Evolutionary conservation across 2,329 filamentous ascomycete species (phyloP).

Genomic region (Alternaria arbusti): DNA sequence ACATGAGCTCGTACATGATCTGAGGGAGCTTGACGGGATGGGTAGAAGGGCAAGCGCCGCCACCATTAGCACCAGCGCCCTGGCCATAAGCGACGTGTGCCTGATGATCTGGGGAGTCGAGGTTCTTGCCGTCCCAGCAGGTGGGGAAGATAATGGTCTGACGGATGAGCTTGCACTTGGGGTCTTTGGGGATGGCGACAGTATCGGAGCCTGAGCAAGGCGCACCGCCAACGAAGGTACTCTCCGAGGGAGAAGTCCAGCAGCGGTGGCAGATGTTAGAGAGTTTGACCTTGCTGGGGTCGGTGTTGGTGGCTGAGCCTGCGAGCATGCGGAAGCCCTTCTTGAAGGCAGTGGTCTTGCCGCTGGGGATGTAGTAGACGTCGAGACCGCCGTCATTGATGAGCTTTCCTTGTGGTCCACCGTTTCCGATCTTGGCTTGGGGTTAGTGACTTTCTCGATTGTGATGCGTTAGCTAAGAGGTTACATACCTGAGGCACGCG

Average conservation of each 20-base stretch:
- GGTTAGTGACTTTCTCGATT: neutral
- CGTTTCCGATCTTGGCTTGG: slow-evolving; percentile 32
- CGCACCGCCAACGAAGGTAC: slow-evolving; percentile 57
- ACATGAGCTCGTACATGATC: slow-evolving; percentile 48
- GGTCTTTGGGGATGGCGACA: slow-evolving; percentile 56
- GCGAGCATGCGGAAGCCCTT: slow-evolving; percentile 46
- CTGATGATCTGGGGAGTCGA: slow-evolving; percentile 43
- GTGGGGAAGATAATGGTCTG: slow-evolving; percentile 60
- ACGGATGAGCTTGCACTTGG: slow-evolving; percentile 60
- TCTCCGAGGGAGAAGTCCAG: slow-evolving; percentile 54
- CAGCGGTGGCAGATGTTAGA: slow-evolving; percentile 44
- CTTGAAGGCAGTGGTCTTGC: slow-evolving; percentile 44
- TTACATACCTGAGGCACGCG: slow-evolving; percentile 33
- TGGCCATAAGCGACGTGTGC: slow-evolving; percentile 56
- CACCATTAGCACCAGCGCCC: slow-evolving; percentile 54
- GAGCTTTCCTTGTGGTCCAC: slow-evolving; percentile 42
- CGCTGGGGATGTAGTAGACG: slow-evolving; percentile 44
- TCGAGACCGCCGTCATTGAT: slow-evolving; percentile 46
- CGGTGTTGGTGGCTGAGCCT: slow-evolving; percentile 40
- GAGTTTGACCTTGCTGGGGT: slow-evolving; percentile 35
- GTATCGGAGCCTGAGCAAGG: slow-evolving; percentile 60
- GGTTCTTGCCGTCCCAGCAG: slow-evolving; percentile 41
- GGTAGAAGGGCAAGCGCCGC: slow-evolving; percentile 55
- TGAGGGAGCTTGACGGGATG: slow-evolving; percentile 44
- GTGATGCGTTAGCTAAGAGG: neutral